These are phyloP conservation scores for Garcia nutans DNA, from an alignment of 345 rosid genomes.

Conservation along the genomic window DNA sequence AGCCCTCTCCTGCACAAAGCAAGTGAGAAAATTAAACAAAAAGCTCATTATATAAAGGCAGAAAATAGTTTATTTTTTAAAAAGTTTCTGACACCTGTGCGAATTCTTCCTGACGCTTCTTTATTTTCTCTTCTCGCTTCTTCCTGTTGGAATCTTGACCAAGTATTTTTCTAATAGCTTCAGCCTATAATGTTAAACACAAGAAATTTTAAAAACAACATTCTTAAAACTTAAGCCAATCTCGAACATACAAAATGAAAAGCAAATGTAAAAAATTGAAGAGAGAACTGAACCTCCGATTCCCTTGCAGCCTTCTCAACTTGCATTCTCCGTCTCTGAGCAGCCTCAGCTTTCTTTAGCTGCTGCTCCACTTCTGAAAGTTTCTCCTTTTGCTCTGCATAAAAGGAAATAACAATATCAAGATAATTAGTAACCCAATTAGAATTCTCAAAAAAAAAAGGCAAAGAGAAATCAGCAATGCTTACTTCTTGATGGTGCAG, in stretches of 20 bases:
- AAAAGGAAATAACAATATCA: constrained; percentile 12
- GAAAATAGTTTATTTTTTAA: not conserved
- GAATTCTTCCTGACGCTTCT: constrained; percentile 78
- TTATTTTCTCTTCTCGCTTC: constrained; percentile 80
- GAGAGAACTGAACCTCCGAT: constrained; percentile 60
- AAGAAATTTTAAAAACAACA: not conserved
- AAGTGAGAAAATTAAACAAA: constrained; percentile 15
- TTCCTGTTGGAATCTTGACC: constrained; percentile 91
- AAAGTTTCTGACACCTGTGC: constrained; percentile 56
- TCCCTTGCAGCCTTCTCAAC: constrained; percentile 87
- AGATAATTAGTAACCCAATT: constrained; percentile 11
- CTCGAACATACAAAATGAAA: constrained; percentile 2
- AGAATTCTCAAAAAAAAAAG: constrained; percentile 12
- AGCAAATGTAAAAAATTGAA: constrained; percentile 7
- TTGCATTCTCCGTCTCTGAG: constrained; percentile 85
- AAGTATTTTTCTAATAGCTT: constrained; percentile 89
- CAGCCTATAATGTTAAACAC: constrained; percentile 50
- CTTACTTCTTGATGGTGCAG: constrained; percentile 90
- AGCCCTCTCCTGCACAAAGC: constrained; percentile 62
- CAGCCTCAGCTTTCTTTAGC: constrained; percentile 86
- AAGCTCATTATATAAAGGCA: constrained; percentile 7
- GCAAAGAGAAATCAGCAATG: not conserved
- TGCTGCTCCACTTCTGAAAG: constrained; percentile 86
- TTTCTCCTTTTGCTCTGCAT: constrained; percentile 77
- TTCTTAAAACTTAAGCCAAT: not conserved